A percentile compares a stretch with the other conserved stretches of the same genome.
Evolutionary conservation across 768 basidiomycete species (phyloP).

Genomic region (Amanita fuliginea): DNA sequence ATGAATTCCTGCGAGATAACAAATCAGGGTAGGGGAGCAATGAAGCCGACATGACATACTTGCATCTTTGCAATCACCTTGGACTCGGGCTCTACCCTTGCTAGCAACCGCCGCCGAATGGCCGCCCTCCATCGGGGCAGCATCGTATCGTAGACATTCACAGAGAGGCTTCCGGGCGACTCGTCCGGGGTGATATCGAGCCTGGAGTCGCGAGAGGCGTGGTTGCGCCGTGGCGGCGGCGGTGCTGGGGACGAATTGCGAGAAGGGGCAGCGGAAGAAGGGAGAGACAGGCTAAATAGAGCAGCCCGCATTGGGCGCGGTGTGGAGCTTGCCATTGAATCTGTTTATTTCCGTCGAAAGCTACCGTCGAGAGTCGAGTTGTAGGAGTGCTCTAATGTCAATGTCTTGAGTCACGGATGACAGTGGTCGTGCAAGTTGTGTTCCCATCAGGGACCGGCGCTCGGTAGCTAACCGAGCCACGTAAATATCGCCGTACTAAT

Average conservation of each 20-base stretch:
- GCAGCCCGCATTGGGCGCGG: not conserved
- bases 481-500: too few relatives aligned
- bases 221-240: not conserved
- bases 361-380: not conserved
- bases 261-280: slow-evolving; percentile 5
- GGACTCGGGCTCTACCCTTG: slow-evolving; percentile 47
- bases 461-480: too few relatives aligned
- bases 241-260: slow-evolving; percentile 2
- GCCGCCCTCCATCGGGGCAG: slow-evolving; percentile 58
- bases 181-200: not conserved
- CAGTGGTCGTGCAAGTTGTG: not conserved
- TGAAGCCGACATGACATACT: too few relatives aligned
- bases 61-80: slow-evolving; percentile 54
- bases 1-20: slow-evolving; percentile 37
- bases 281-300: slow-evolving; percentile 3
- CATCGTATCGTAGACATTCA: slow-evolving; percentile 53
- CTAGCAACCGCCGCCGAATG: slow-evolving; percentile 43
- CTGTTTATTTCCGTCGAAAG: not conserved
- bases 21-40: too few relatives aligned
- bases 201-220: not conserved
- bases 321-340: not conserved
- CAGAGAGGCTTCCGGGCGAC: slow-evolving; percentile 17
- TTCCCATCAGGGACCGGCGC: too few relatives aligned
- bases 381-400: not conserved
- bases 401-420: not conserved